Base-by-base conservation (phyloP, 1,284 basidiomycete species). In the Trichosporon sp. region DNA sequence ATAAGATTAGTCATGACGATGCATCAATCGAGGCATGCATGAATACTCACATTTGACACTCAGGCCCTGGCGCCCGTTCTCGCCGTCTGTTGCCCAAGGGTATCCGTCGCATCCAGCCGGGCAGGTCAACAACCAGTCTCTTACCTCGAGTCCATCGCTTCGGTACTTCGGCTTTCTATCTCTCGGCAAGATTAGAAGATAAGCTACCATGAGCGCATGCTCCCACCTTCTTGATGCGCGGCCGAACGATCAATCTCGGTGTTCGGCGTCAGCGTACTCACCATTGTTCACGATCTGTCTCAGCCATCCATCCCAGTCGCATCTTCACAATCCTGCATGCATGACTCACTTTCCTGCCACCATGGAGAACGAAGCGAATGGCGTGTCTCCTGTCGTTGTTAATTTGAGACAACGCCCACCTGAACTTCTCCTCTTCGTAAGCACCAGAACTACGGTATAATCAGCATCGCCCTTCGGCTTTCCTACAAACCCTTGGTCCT, bases 1-100 rank as follows among this genome's bases (percentile, higher is more conserved):
- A 19, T 27, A 13, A 54, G 49, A 34, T 67, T 58, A 65, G 60
- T 29, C 19, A 21, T 9, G 27, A 19, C 23, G 19, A 10, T 14
- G 31, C 19, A 29, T 3, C 3, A 46, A 4, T n/a, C 49, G 46
- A 34, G 33, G n/a, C 11, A 16, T 4, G 16, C 49, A 16, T 31
- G 29, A 7, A 14, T 9, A 65, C 73, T 68, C 63, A 75, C 74
- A 72, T 62, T 78, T 76, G 4, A 78, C 71, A 56, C 76, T 78
- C 31, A 64, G 52, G 3, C 74, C 74, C 44, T 62, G 70, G 14
- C 64, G 61, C 5, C 69, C 67, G 2, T 78, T 74, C 52, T 76
- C 74, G 0, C 76, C 74, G 3, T 66, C 72, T 33, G 49, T 6
- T n/a, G 69, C 75, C 76, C 76, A 78, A 4, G 59, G 29, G 34